A percentile compares a stretch with the other conserved stretches of the same genome.
Conservation (phyloP, 441 rosid genomes). For the Populus hybrid region DNA sequence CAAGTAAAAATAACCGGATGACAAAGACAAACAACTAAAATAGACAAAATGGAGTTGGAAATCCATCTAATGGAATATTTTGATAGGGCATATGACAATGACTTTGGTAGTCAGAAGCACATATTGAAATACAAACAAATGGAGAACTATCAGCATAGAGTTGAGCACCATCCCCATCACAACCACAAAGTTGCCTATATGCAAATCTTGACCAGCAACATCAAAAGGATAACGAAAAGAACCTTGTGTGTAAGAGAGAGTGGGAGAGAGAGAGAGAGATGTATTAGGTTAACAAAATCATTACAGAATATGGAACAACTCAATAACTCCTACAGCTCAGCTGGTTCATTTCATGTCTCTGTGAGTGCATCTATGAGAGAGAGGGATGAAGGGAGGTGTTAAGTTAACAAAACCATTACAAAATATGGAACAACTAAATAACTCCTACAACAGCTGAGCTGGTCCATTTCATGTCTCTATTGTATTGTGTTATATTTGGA, state of each 20-base stretch:
- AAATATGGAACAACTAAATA: not conserved
- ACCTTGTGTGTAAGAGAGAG: not conserved
- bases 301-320: not conserved
- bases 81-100: constrained; percentile 12
- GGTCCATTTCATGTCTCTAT: not conserved
- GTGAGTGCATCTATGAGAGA: not conserved
- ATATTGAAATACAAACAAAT: not conserved
- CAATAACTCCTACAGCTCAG: not conserved
- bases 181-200: not conserved
- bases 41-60: not conserved
- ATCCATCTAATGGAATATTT: not conserved
- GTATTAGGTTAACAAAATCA: not conserved
- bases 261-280: not conserved
- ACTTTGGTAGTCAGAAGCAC: constrained; percentile 4
- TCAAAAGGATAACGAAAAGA: not conserved
- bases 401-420: not conserved
- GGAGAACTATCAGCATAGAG: not conserved
- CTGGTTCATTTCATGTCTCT: not conserved
- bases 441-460: not conserved
- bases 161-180: not conserved
- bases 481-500: not conserved
- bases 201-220: not conserved
- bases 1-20: constrained; percentile 19
- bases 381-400: not conserved
- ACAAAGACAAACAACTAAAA: not conserved